phyloP scores from a whole-genome alignment of 164 flowering plant species.

The Annona cherimola region DNA sequence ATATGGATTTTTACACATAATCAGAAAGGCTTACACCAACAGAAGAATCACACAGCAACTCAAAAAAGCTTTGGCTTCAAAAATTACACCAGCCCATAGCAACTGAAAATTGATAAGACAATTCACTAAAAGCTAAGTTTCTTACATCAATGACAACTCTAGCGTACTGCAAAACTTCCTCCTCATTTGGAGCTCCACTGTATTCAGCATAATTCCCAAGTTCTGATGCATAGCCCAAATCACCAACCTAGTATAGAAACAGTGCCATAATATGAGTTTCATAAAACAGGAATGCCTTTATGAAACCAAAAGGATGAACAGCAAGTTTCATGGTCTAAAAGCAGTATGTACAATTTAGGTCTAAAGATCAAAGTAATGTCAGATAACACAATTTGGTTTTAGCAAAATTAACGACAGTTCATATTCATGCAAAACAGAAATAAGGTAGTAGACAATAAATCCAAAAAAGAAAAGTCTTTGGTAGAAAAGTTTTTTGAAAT shows the following conservation, averaged over 20 bases:
- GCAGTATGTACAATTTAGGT: background rate
- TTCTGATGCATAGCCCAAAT: constrained; percentile 80
- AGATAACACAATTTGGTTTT: background rate
- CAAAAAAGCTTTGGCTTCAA: background rate
- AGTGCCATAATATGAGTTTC: background rate
- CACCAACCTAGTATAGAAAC: constrained; percentile 56
- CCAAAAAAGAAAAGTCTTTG: background rate
- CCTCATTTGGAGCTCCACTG: constrained; percentile 94
- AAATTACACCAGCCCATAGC: background rate
- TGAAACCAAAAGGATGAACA: background rate
- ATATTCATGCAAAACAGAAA: background rate
- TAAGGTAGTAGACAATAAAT: background rate
- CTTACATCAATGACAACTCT: constrained; percentile 90
- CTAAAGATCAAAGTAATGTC: background rate
- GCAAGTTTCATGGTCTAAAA: background rate
- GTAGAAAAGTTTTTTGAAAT: too few relatives aligned
- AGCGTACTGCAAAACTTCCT: constrained; percentile 88
- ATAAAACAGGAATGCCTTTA: too few relatives aligned
- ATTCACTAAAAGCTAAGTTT: background rate
- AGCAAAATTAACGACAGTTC: background rate
- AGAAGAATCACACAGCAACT: too few relatives aligned
- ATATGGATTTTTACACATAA: background rate
- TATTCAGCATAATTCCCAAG: constrained; percentile 95
- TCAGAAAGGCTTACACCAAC: too few relatives aligned
- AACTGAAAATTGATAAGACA: background rate